Evolutionary conservation across 2,329 filamentous ascomycete species (phyloP).

Genomic region (Phyllosticta citriasiana): DNA sequence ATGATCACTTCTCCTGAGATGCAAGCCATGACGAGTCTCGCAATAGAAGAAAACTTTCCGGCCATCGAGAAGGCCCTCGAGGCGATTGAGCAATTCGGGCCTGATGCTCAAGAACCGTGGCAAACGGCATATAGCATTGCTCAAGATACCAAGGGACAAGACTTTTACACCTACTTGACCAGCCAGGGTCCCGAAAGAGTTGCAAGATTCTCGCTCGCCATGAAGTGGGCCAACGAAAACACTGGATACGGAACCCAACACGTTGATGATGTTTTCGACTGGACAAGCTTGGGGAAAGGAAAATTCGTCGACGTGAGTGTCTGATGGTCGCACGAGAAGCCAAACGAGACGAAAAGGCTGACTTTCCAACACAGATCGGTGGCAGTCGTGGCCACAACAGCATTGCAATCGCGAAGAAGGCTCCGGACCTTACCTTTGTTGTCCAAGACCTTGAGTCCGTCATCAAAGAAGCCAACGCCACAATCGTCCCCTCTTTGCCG

Average conservation of each 20-base stretch:
- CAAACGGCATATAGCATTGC: neutral
- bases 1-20: neutral
- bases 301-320: constrained; percentile 1
- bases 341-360: neutral
- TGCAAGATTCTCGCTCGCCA: neutral
- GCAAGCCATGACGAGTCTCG: neutral
- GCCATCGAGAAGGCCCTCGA: neutral
- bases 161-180: neutral
- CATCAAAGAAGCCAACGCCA: neutral
- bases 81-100: neutral
- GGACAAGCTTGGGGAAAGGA: neutral
- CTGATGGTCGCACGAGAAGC: neutral
- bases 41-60: neutral
- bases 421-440: constrained; percentile 21
- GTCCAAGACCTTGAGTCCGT: constrained; percentile 20
- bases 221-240: neutral
- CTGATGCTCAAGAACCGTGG: neutral
- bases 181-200: neutral
- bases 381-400: constrained; percentile 14
- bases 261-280: neutral
- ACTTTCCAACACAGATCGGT: constrained; percentile 2
- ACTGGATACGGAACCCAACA: neutral
- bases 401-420: constrained; percentile 18
- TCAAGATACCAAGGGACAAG: neutral
- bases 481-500: neutral